Evolutionary conservation across 768 basidiomycete genomes (phyloP).

Genomic region (Calocybe cyanea): DNA sequence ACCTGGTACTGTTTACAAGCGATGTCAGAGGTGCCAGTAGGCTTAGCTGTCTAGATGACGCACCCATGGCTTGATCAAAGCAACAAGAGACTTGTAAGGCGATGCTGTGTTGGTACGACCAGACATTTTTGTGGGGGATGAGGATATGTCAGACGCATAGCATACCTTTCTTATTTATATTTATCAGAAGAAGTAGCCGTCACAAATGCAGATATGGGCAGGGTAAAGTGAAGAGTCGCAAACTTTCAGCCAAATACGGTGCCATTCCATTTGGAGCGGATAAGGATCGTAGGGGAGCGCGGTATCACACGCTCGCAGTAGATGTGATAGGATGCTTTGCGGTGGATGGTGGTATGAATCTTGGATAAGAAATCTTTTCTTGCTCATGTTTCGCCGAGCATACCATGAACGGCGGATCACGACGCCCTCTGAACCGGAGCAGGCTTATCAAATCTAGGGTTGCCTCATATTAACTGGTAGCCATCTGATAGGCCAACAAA

Average conservation of each 20-base stretch:
- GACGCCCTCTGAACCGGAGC: too few species aligned
- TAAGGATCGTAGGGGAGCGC: not conserved
- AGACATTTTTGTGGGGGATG: not conserved
- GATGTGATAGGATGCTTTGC: too few species aligned
- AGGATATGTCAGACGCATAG: not conserved
- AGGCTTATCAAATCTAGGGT: too few species aligned
- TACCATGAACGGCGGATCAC: too few species aligned
- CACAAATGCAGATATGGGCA: too few species aligned
- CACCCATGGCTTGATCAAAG: slow-evolving; percentile 16
- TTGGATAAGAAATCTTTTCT: not conserved
- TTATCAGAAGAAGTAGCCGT: not conserved
- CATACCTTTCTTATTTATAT: not conserved
- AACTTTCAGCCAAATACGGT: too few species aligned
- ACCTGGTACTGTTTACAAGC: slow-evolving; percentile 5
- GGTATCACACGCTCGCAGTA: too few species aligned
- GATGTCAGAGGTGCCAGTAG: not conserved
- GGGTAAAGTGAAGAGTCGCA: too few species aligned
- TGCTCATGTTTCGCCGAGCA: not conserved
- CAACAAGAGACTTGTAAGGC: slow-evolving; percentile 7
- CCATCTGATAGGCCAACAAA: too few species aligned
- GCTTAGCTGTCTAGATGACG: not conserved
- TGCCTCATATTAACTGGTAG: too few species aligned
- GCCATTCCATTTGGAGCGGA: not conserved
- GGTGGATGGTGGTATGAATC: not conserved
- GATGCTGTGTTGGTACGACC: slow-evolving; percentile 5